phyloP scores from a whole-genome alignment of 805 yeast genomes.

The Cyberlindnera euphorbiae region DNA sequence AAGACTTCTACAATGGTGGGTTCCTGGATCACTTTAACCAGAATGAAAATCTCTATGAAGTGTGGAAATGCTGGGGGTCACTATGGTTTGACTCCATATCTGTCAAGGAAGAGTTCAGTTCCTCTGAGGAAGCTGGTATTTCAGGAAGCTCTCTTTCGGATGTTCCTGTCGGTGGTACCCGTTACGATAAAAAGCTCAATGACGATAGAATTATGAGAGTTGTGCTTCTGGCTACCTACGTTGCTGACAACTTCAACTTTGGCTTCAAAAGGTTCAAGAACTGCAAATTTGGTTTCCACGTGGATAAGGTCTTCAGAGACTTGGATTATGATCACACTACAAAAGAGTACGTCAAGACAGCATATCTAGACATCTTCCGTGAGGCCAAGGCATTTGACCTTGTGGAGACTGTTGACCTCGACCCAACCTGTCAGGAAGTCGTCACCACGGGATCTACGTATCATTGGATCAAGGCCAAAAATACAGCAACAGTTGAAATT shows the following conservation, averaged over 20 bases:
- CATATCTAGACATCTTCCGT: constrained; percentile 11
- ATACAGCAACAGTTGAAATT: neutral
- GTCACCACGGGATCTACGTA: constrained; percentile 3
- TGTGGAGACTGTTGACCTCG: constrained; percentile 11
- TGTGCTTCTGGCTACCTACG: constrained; percentile 42
- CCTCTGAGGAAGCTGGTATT: constrained; percentile 52
- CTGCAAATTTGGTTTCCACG: constrained; percentile 16
- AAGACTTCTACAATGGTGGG: constrained; percentile 19
- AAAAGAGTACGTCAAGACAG: constrained; percentile 8
- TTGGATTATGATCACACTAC: constrained; percentile 4
- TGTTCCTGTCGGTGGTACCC: constrained; percentile 59
- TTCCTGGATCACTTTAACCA: constrained; percentile 46
- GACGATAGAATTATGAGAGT: constrained; percentile 49
- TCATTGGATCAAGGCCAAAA: constrained; percentile 8
- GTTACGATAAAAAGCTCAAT: constrained; percentile 37
- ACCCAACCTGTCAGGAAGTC: constrained; percentile 4
- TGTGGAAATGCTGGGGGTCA: constrained; percentile 84
- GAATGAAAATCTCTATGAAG: constrained; percentile 65
- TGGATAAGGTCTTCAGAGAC: constrained; percentile 11
- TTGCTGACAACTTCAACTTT: constrained; percentile 49
- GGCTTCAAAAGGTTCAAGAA: constrained; percentile 47
- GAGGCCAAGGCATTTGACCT: constrained; percentile 14
- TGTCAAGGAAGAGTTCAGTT: constrained; percentile 48
- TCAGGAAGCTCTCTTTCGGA: constrained; percentile 51
- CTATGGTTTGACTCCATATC: constrained; percentile 67